Base-by-base conservation (phyloP, 2,329 filamentous ascomycete genomes). In the Botrytis fabae region DNA sequence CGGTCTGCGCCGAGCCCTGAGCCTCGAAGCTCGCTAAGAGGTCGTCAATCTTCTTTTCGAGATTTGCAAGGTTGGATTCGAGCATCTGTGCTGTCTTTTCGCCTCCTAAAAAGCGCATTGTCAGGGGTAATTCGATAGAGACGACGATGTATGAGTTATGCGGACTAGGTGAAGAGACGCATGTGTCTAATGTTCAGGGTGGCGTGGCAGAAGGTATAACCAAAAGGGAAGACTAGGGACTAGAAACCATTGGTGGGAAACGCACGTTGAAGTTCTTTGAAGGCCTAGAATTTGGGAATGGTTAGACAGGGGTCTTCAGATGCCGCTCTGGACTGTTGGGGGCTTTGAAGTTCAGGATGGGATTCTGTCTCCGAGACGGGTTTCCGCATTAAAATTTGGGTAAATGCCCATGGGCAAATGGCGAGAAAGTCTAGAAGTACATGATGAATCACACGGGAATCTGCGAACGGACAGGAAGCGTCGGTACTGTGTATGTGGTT, bases 41-140 rank as follows among this genome's bases (percentile, higher is more conserved):
- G 74, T 83, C 84, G 74, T 89, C 87, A n/a, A 90, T 83, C 78
- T 85, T 88, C 77, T 81, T 83, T 80, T 89, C 87, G 32, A 90
- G 82, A 48, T 78, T 85, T 14, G 83, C 82, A 68, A 90, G 82
- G 75, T 86, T 86, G 2, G 84, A 82, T 78, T 90, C 88, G 28
- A 90, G 84, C 44, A 83, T 83, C 18, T 84, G 79, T 60, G 87
- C 87, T 6, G 87, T 82, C 76, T 87, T 85, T 74, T 90, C 88
- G 76, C 87, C 88, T 70, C 78, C 79, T 73, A 71, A 38, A 46
- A 57, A n/a, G 14, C 51, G 65, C 16, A 8, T 48, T 46, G 70
- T 71, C 48, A 71, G 62, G 54, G 62, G 32, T 57, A 16, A 18
- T 42, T 40, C 25, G 51, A 60, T 20, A 4, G 7, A 22, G 25